Evolutionary conservation across 1,284 basidiomycete species (phyloP).

Genomic region (Athelia sp.): DNA sequence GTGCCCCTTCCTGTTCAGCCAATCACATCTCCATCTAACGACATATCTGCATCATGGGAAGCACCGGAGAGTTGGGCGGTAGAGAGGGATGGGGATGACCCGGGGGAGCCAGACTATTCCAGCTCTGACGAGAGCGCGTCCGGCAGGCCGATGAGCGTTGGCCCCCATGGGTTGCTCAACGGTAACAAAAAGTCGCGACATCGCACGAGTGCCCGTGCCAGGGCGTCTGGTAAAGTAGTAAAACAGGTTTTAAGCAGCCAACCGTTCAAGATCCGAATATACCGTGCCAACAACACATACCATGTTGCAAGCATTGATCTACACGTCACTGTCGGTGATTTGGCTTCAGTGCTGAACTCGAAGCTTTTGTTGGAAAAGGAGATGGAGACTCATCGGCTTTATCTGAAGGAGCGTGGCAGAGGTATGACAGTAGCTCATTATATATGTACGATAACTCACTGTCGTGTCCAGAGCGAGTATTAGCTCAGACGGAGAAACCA

Average conservation of each 20-base stretch:
- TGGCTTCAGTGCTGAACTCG: constrained; percentile 60
- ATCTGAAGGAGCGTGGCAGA: constrained; percentile 80
- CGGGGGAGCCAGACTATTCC: constrained; percentile 33
- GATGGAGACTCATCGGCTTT: constrained; percentile 66
- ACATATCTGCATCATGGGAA: constrained; percentile 28
- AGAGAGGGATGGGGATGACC: constrained; percentile 38
- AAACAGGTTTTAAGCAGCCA: constrained; percentile 12
- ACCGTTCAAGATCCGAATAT: constrained; percentile 65
- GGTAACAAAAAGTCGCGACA: constrained; percentile 1
- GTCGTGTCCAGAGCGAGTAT: constrained; percentile 62
- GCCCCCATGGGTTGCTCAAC: constrained; percentile 1
- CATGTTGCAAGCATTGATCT: constrained; percentile 67
- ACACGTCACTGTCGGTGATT: constrained; percentile 64
- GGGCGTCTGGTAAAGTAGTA: constrained; percentile 28
- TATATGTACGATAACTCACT: constrained; percentile 3
- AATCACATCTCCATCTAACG: constrained; percentile 1
- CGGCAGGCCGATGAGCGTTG: constrained; percentile 10
- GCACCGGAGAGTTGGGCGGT: constrained; percentile 61
- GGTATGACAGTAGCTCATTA: constrained; percentile 43
- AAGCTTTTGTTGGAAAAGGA: constrained; percentile 48
- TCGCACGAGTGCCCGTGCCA: constrained; percentile 14
- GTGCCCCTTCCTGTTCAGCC: not conserved
- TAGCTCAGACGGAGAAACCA: constrained; percentile 81
- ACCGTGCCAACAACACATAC: constrained; percentile 72
- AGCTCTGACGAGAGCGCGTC: constrained; percentile 40